These are phyloP conservation scores for Bullera alba DNA, from an alignment of 768 basidiomycete genomes.

Conservation along the genomic window DNA sequence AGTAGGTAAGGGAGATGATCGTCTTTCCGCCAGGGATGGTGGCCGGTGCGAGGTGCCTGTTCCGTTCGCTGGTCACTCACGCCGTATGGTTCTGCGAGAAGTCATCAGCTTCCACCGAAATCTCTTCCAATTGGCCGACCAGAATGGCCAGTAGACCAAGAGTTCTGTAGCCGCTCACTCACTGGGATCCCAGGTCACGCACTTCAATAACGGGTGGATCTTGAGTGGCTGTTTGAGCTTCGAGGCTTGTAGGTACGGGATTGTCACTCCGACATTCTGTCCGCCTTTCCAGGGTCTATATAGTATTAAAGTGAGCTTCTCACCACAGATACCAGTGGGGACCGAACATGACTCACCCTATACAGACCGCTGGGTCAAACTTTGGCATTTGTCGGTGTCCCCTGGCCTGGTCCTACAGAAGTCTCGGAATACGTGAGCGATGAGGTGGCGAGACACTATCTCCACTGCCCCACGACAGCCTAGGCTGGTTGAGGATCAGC, in stretches of 20 bases:
- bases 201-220: constrained; percentile 36
- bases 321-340: neutral
- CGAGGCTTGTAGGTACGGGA: constrained; percentile 33
- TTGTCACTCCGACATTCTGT: constrained; percentile 18
- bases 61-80: neutral
- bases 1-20: neutral
- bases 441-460: no score
- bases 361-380: constrained; percentile 28
- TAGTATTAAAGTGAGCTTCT: neutral
- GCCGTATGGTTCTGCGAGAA: constrained; percentile 9
- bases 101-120: constrained; percentile 3
- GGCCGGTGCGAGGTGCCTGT: neutral
- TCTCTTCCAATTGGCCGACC: no score
- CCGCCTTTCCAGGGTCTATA: constrained; percentile 26
- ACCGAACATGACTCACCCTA: constrained; percentile 11
- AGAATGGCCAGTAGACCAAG: neutral
- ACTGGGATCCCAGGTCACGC: constrained; percentile 39
- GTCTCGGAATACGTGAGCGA: no score
- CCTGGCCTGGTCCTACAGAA: no score
- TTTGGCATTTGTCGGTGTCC: constrained; percentile 18
- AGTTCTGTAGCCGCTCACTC: constrained; percentile 5
- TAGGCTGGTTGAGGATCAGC: no score
- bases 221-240: constrained; percentile 17
- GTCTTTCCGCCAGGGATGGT: neutral
- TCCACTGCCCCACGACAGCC: no score